These are phyloP conservation scores for Heliocybe sulcata DNA, from an alignment of 1,284 basidiomycete species.

Conservation along the genomic window DNA sequence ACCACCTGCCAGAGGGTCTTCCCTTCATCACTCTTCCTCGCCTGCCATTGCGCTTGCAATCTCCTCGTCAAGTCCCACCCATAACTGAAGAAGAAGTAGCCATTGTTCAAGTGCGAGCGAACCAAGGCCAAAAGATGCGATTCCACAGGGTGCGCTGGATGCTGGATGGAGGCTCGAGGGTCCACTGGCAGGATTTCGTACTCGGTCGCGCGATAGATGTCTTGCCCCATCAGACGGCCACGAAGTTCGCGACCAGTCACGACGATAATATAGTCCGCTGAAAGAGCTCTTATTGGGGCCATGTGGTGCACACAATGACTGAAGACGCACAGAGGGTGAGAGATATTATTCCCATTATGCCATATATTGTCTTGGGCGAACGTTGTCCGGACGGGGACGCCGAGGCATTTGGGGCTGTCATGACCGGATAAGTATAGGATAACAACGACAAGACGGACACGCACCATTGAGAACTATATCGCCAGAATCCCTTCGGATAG, in stretches of 20 bases:
- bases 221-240: constrained; percentile 77
- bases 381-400: constrained; percentile 39
- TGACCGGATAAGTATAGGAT: constrained; percentile 6
- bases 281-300: too few species aligned
- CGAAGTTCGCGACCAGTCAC: constrained; percentile 81
- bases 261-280: constrained; percentile 91
- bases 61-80: constrained; percentile 86
- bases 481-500: constrained; percentile 63
- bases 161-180: constrained; percentile 57
- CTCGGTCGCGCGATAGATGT: constrained; percentile 86
- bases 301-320: background rate
- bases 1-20: constrained; percentile 74
- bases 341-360: constrained; percentile 82
- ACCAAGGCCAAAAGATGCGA: constrained; percentile 83
- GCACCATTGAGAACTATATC: constrained; percentile 66
- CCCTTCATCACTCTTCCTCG: constrained; percentile 37
- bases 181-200: constrained; percentile 89
- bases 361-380: constrained; percentile 64
- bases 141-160: constrained; percentile 79
- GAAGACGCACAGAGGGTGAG: constrained; percentile 71
- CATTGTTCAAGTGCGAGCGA: constrained; percentile 76
- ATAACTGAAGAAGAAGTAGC: constrained; percentile 89
- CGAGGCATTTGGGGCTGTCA: constrained; percentile 42
- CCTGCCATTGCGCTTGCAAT: constrained; percentile 77
- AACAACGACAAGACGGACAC: constrained; percentile 16